Evolutionary conservation across 164 flowering plant species (phyloP), one percentile per base, ranked within the genome.

Genomic region (Macadamia integrifolia): DNA sequence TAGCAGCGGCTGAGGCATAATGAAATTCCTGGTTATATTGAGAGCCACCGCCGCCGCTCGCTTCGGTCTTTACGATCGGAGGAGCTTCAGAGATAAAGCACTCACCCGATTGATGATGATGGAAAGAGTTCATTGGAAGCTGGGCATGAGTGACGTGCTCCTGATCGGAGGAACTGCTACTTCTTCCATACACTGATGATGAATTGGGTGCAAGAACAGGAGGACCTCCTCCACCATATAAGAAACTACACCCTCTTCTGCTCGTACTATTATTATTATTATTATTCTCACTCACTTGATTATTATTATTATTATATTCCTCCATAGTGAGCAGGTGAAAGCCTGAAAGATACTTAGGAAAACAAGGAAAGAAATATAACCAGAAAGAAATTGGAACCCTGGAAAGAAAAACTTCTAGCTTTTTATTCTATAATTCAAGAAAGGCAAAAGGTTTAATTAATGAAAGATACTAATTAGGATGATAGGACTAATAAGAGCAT

Each of bases 31-130:
- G 23, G 23, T 23, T 23, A 23, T 23, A 23, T 58, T 66, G 77
- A 67, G 15, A 58, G 62, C 66, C 77, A 1, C 76, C 81, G 1
- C 83, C 69, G 28, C 76, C 64, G 43, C 71, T 70, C 9, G 81
- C 84, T 78, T 85, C 89, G 12, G 81, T 77, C 77, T 86, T 86
- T 50, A 85, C 86, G 14, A 71, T 62, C 6, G 79, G 72, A 42
- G 69, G 65, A 6, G 71, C 46, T 12, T 76, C 80, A 29, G 84
- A 72, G 9, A 69, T 78, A 59, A 71, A 82, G 48, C 71, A 78
- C 60, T 80, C 78, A 1, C 71, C 71, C 0, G 85, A 64, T 69
- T 80, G 85, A 69, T 72, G 81, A 66, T 80, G 84, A 66, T 80
- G 84, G 65, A 81, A 77, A 30, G 78, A 58, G 55, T 60, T 66